Conservation (phyloP, 1,284 basidiomycete species). For the Meira nashicola region DNA sequence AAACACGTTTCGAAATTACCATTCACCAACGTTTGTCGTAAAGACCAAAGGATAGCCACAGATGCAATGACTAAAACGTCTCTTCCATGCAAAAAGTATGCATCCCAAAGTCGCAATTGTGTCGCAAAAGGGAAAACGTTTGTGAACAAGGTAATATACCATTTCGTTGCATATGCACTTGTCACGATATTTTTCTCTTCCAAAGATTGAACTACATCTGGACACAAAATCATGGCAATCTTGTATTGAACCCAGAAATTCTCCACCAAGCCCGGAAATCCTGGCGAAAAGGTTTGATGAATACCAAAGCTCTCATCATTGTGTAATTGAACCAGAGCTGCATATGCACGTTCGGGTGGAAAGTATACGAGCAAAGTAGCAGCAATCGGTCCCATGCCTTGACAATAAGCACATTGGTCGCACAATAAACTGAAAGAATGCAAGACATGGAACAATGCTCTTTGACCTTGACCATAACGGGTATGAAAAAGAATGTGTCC, state of each 20-base stretch:
- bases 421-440: conserved; percentile 85
- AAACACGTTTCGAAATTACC: conserved; percentile 36
- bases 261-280: conserved; percentile 91
- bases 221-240: conserved; percentile 76
- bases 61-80: conserved; percentile 81
- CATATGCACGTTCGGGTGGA: conserved; percentile 65
- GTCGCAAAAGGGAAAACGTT: conserved; percentile 95
- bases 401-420: conserved; percentile 87
- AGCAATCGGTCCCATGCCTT: conserved; percentile 97
- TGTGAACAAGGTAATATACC: conserved; percentile 90
- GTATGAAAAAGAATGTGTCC: conserved; percentile 93
- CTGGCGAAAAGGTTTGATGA: conserved; percentile 84
- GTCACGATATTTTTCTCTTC: conserved; percentile 69
- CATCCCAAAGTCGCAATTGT: conserved; percentile 91
- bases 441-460: conserved; percentile 74
- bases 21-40: conserved; percentile 61
- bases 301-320: conserved; percentile 67
- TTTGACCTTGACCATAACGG: conserved; percentile 74
- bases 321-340: conserved; percentile 68
- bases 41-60: conserved; percentile 82
- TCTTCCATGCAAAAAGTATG: conserved; percentile 79
- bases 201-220: conserved; percentile 77
- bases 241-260: conserved; percentile 89
- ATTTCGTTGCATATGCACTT: conserved; percentile 93
- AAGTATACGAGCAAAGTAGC: conserved; percentile 91